Evolutionary conservation across 352 stramenopile species (phyloP).

Genomic region (Pilasporangium apinafurcum): DNA sequence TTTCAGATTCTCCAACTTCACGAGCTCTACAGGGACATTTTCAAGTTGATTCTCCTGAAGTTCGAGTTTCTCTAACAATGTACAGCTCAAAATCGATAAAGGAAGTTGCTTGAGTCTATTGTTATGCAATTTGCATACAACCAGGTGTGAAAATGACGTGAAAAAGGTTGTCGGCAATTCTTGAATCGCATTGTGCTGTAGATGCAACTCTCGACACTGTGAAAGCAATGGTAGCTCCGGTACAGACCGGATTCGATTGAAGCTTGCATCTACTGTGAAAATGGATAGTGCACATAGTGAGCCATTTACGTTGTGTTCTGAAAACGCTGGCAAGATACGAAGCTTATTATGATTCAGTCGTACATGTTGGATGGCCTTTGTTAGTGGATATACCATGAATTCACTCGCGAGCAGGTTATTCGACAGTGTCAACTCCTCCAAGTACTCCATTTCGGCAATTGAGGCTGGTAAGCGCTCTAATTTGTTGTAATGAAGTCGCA

Average conservation of each 20-base stretch:
- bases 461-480: slow-evolving; percentile 19
- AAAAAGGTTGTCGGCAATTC: slow-evolving; percentile 46
- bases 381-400: slow-evolving; percentile 17
- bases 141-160: slow-evolving; percentile 17
- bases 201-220: slow-evolving; percentile 27
- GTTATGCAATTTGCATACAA: slow-evolving; percentile 27
- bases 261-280: slow-evolving; percentile 13
- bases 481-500: slow-evolving; percentile 40
- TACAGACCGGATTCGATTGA: slow-evolving; percentile 21
- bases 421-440: slow-evolving; percentile 20
- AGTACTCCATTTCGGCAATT: slow-evolving; percentile 4
- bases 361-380: slow-evolving; percentile 9
- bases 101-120: slow-evolving; percentile 35
- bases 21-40: slow-evolving; percentile 18
- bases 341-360: slow-evolving; percentile 38
- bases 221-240: slow-evolving; percentile 13
- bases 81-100: slow-evolving; percentile 19
- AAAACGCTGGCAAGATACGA: slow-evolving; percentile 9
- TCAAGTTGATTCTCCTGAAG: slow-evolving; percentile 42
- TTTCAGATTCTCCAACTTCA: slow-evolving; percentile 16
- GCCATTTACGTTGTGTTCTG: neutral
- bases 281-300: slow-evolving; percentile 13
- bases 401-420: slow-evolving; percentile 7
- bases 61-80: slow-evolving; percentile 27
- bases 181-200: slow-evolving; percentile 35